phyloP scores from a whole-genome alignment of 305 asterid species.

The Fraxinus ornus region DNA sequence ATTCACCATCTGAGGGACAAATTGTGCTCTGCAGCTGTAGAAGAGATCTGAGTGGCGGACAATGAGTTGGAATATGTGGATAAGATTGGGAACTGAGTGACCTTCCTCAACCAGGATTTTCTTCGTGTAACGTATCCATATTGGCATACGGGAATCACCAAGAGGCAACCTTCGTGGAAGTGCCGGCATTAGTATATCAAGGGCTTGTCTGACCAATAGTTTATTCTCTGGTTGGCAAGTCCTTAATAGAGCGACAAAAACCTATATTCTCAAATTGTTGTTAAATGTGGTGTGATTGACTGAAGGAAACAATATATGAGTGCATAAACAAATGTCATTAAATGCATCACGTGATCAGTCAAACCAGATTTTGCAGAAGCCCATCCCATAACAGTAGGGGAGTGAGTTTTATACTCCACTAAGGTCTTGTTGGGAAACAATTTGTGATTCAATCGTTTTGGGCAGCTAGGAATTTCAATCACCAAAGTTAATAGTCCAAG shows the following conservation, averaged over 20 bases:
- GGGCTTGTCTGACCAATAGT: slow-evolving; percentile 98
- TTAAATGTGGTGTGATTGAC: slow-evolving; percentile 15
- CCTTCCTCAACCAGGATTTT: slow-evolving; percentile 99
- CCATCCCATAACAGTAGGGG: slow-evolving; percentile 3
- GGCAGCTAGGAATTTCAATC: slow-evolving; percentile 5
- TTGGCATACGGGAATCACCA: slow-evolving; percentile 99
- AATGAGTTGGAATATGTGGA: slow-evolving; percentile 98
- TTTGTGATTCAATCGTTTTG: neutral
- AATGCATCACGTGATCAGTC: neutral
- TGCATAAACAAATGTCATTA: slow-evolving; percentile 1
- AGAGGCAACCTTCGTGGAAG: slow-evolving; percentile 98
- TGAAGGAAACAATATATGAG: slow-evolving; percentile 7
- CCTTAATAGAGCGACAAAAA: slow-evolving; percentile 95
- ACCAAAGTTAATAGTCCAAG: neutral
- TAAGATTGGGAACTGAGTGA: slow-evolving; percentile 96
- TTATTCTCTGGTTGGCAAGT: slow-evolving; percentile 99
- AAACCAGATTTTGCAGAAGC: slow-evolving; percentile 15
- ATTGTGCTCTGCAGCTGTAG: slow-evolving; percentile 99
- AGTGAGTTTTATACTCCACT: neutral
- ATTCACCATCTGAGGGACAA: slow-evolving; percentile 99
- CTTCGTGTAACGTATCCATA: slow-evolving; percentile 99
- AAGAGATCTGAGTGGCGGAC: slow-evolving; percentile 99
- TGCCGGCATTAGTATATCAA: slow-evolving; percentile 99
- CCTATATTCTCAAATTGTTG: slow-evolving; percentile 53
- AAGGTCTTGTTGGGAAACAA: slow-evolving; percentile 8